Percentiles rank a stretch among this genome's conserved stretches.
Conservation (phyloP, 1,284 basidiomycete species). For the Moniliella sp. region DNA sequence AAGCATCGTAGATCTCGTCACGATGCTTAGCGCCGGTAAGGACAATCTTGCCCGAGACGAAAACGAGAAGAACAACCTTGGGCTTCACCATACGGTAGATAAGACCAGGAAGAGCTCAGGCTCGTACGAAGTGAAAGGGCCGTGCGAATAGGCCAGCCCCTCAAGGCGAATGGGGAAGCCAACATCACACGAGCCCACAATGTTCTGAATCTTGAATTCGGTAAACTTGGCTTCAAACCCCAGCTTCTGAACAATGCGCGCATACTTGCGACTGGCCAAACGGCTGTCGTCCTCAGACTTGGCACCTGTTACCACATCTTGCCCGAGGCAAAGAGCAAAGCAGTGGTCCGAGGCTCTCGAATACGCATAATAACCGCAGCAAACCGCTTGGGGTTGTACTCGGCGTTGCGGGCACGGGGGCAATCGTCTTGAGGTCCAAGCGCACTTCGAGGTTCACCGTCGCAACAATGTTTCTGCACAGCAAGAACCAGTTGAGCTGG, state of each 20-base stretch:
- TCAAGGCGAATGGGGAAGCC: constrained; percentile 97
- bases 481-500: no score
- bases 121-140: constrained; percentile 91
- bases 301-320: constrained; percentile 98
- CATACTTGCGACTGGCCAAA: constrained; percentile 89
- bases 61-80: constrained; percentile 93
- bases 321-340: constrained; percentile 94
- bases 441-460: constrained; percentile 95
- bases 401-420: constrained; percentile 85
- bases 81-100: constrained; percentile 99
- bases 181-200: constrained; percentile 86
- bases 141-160: constrained; percentile 90
- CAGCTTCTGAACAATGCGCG: constrained; percentile 95
- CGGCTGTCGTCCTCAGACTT: constrained; percentile 96
- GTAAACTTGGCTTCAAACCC: constrained; percentile 98
- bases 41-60: constrained; percentile 97
- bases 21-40: constrained; percentile 60
- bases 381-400: constrained; percentile 99
- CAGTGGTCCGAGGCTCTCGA: constrained; percentile 96
- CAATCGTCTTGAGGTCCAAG: constrained; percentile 92
- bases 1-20: constrained; percentile 97
- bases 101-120: constrained; percentile 90
- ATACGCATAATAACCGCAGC: constrained; percentile 99
- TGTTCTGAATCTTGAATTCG: constrained; percentile 99
- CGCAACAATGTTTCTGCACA: constrained; percentile 92